A percentile compares a stretch with the other conserved stretches of the same genome.
Evolutionary conservation across 495 filamentous ascomycete genomes (phyloP).

Genomic region (Podospora comata): DNA sequence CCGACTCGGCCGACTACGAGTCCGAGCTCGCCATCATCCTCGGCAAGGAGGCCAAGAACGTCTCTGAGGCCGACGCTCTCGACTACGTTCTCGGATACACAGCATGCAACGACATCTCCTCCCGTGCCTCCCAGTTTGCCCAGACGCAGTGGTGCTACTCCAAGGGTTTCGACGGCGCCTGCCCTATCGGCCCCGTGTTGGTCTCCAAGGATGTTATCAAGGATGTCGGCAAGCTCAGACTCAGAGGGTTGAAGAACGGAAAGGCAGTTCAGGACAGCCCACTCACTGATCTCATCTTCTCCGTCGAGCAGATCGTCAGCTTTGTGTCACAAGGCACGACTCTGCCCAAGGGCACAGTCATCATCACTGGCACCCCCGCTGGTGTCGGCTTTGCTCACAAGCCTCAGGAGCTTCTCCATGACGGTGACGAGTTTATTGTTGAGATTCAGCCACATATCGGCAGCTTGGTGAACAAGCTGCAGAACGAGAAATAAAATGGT

Average conservation of each 20-base stretch:
- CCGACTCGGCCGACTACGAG: conserved; percentile 45
- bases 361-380: conserved; percentile 50
- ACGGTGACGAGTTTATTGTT: conserved; percentile 48
- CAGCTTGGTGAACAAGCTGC: conserved; percentile 43
- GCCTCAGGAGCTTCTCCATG: conserved; percentile 42
- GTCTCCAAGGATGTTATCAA: conserved; percentile 52
- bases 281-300: conserved; percentile 50
- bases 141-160: conserved; percentile 49
- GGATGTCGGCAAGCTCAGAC: conserved; percentile 36
- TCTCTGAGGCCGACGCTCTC: conserved; percentile 44
- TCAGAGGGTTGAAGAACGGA: conserved; percentile 48
- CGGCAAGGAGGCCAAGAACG: conserved; percentile 46
- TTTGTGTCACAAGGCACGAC: conserved; percentile 52
- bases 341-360: conserved; percentile 42
- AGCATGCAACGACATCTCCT: conserved; percentile 47
- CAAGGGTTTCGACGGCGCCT: conserved; percentile 48
- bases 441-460: conserved; percentile 48
- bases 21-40: conserved; percentile 49
- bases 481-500: conserved; percentile 39
- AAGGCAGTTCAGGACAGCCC: conserved; percentile 49
- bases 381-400: conserved; percentile 44
- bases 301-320: conserved; percentile 43
- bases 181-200: conserved; percentile 53
- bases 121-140: conserved; percentile 41
- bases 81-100: conserved; percentile 48